phyloP scores from a whole-genome alignment of 768 basidiomycete genomes.

The Psilocybe tampanensis region DNA sequence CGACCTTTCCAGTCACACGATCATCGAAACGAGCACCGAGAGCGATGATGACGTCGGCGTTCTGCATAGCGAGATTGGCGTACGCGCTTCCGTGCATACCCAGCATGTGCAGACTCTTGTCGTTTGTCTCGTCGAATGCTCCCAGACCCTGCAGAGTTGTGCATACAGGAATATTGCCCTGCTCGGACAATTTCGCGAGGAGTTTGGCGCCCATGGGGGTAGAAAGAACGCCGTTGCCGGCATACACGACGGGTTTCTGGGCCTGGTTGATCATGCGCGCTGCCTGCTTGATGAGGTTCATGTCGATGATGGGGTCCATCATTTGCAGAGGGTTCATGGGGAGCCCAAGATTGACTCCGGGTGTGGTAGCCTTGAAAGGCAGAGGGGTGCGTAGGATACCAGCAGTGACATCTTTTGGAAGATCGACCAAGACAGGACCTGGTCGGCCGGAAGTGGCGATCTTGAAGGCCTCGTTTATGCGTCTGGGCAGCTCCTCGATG shows the following conservation, averaged over 20 bases:
- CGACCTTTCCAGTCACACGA: conserved; percentile 92
- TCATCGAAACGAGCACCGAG: conserved; percentile 97
- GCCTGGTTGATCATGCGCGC: conserved; percentile 92
- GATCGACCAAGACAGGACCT: conserved; percentile 95
- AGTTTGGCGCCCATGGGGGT: conserved; percentile 82
- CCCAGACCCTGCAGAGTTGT: conserved; percentile 97
- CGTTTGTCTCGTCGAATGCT: conserved; percentile 89
- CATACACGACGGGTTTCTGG: conserved; percentile 89
- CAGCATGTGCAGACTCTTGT: conserved; percentile 91
- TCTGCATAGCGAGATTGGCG: conserved; percentile 97
- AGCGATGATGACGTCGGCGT: conserved; percentile 97
- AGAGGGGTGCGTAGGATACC: conserved; percentile 84
- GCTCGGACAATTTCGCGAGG: conserved; percentile 73
- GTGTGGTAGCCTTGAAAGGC: conserved; percentile 84
- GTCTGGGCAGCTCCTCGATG: conserved; percentile 88
- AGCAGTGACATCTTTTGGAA: conserved; percentile 99
- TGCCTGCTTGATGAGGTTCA: conserved; percentile 73
- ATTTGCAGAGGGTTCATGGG: conserved; percentile 74
- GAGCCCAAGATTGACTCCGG: conserved; percentile 72
- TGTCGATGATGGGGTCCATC: conserved; percentile 60
- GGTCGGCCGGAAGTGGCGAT: conserved; percentile 97
- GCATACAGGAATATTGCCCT: conserved; percentile 95
- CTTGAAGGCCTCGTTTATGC: conserved; percentile 99
- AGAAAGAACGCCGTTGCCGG: conserved; percentile 87
- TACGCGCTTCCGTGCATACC: conserved; percentile 99